Evolutionary conservation across 73 alveolate genomes (phyloP).

Genomic region (Paramecium tetraurelia): DNA sequence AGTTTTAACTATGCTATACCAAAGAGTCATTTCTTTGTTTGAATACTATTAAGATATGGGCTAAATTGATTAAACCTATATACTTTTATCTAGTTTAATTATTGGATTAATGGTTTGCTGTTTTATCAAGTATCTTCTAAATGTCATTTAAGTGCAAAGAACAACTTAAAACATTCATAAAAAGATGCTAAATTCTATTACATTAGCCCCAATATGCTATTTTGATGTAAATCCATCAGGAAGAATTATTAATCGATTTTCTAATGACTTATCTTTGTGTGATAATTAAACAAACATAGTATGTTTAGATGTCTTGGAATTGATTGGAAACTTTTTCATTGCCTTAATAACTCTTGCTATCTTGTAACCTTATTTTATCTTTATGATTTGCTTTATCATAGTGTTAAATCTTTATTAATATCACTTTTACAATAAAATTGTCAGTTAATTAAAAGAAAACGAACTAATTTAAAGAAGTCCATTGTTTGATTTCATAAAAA

Average conservation of each 20-base stretch:
- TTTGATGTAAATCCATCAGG: constrained; percentile 55
- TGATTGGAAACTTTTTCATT: background rate
- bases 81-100: background rate
- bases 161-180: constrained; percentile 36
- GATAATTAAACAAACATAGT: background rate
- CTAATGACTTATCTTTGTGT: constrained; percentile 13
- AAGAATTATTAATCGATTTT: constrained; percentile 25
- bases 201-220: constrained; percentile 20
- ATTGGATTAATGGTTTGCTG: background rate
- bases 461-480: constrained; percentile 27
- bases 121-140: background rate
- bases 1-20: constrained; percentile 24
- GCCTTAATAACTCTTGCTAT: constrained; percentile 19
- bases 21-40: background rate
- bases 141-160: background rate
- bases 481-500: constrained; percentile 13
- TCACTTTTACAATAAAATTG: background rate
- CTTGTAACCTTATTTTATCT: constrained; percentile 22
- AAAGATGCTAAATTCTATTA: constrained; percentile 25
- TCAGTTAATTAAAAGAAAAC: background rate
- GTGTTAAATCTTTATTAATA: background rate
- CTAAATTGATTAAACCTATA: background rate
- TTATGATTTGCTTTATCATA: background rate
- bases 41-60: background rate
- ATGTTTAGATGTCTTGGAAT: background rate